Conservation (phyloP, 106 monocot genomes). For the Vanilla planifolia region DNA sequence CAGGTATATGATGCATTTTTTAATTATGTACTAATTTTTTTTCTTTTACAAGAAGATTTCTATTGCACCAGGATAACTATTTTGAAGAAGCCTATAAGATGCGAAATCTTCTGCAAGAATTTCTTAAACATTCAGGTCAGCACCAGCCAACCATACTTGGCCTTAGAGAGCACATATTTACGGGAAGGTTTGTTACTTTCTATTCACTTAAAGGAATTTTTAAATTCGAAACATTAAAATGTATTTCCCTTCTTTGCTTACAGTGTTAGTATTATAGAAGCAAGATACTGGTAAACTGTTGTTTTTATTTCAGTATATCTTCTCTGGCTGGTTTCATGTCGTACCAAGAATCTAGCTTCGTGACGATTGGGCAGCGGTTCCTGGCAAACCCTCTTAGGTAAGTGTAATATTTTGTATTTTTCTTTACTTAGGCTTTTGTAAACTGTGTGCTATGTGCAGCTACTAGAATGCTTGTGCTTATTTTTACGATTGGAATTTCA, state of each 20-base stretch:
- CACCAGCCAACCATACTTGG: conserved; percentile 64
- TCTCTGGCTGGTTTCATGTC: conserved; percentile 84
- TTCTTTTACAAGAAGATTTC: neutral
- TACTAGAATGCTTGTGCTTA: neutral
- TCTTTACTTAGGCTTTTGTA: neutral
- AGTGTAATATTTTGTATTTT: neutral
- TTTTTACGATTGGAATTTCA: too few species aligned
- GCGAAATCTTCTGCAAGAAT: conserved; percentile 80
- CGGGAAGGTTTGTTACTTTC: conserved; percentile 45
- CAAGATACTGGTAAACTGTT: neutral
- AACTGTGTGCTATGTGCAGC: neutral
- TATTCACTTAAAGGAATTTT: neutral
- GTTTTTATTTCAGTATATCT: conserved; percentile 50
- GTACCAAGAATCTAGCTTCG: conserved; percentile 82
- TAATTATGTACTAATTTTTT: neutral
- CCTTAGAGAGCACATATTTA: conserved; percentile 79
- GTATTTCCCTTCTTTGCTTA: neutral
- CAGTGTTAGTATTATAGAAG: neutral
- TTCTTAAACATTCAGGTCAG: conserved; percentile 26
- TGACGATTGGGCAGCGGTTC: conserved; percentile 77
- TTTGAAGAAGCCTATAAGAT: conserved; percentile 76
- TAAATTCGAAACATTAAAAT: neutral
- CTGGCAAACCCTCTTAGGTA: conserved; percentile 71
- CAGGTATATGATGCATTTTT: conserved; percentile 30
- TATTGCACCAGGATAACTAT: conserved; percentile 56